These are phyloP conservation scores for Phaeophleospora eucalypticola DNA, from an alignment of 2,329 filamentous ascomycete genomes.

Conservation along the genomic window DNA sequence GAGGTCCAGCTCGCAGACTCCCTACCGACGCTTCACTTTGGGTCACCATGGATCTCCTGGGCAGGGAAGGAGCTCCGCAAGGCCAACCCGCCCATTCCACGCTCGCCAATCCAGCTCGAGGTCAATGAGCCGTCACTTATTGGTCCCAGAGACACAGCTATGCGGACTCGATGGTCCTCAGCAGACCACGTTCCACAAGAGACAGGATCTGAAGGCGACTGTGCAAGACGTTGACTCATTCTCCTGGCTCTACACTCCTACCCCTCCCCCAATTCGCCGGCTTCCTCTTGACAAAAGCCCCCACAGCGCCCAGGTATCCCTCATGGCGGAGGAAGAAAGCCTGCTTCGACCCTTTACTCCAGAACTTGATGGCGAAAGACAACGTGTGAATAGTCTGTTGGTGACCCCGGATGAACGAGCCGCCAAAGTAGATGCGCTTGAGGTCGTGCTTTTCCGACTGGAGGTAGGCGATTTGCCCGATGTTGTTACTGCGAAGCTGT, in stretches of 20 bases:
- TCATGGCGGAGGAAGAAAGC: slow-evolving; percentile 95
- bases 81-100: too few species aligned
- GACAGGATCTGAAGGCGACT: background rate
- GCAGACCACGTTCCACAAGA: background rate
- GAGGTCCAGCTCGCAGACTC: too few species aligned
- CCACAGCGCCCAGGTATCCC: slow-evolving; percentile 89
- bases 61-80: too few species aligned
- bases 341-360: slow-evolving; percentile 89
- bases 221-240: background rate
- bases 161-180: too few species aligned
- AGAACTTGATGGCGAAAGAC: slow-evolving; percentile 95
- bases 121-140: too few species aligned
- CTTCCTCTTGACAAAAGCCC: slow-evolving; percentile 88
- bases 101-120: too few species aligned
- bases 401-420: slow-evolving; percentile 93
- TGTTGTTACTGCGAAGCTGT: slow-evolving; percentile 70
- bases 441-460: slow-evolving; percentile 92
- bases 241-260: slow-evolving; percentile 13
- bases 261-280: slow-evolving; percentile 72
- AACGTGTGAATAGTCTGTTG: slow-evolving; percentile 97
- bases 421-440: slow-evolving; percentile 94
- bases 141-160: too few species aligned
- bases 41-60: too few species aligned
- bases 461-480: slow-evolving; percentile 95
- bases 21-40: too few species aligned